Percentiles rank a stretch among this genome's conserved stretches.
Conservation (phyloP, 306 rosid genomes). For the Citrullus colocynthis region DNA sequence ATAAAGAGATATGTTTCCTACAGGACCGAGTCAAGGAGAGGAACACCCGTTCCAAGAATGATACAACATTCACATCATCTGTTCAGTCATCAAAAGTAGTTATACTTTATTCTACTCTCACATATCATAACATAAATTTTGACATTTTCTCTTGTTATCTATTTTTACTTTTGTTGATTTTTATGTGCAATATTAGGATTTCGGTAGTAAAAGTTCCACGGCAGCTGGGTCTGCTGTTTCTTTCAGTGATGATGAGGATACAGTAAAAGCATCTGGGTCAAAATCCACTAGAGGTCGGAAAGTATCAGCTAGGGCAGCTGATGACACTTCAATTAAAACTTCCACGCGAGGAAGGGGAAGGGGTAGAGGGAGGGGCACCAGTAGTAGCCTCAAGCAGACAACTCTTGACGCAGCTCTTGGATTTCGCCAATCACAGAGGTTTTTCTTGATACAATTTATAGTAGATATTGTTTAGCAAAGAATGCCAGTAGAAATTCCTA, state of each 20-base stretch:
- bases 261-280: conserved; percentile 34
- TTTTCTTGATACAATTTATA: conserved; percentile 2
- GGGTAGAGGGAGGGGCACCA: conserved; percentile 63
- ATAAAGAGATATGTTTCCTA: neutral
- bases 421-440: conserved; percentile 76
- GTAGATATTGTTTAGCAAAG: neutral
- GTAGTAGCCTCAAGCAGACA: conserved; percentile 63
- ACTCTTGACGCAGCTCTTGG: conserved; percentile 83
- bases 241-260: conserved; percentile 86
- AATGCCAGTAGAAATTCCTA: neutral
- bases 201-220: conserved; percentile 41
- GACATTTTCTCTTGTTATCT: neutral
- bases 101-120: conserved; percentile 12
- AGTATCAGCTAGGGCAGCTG: conserved; percentile 40
- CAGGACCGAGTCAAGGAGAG: conserved; percentile 89
- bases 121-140: neutral
- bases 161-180: neutral
- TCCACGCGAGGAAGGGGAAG: conserved; percentile 66
- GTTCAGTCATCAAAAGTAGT: conserved; percentile 48
- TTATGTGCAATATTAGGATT: conserved; percentile 27
- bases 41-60: conserved; percentile 37
- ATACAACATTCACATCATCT: conserved; percentile 28
- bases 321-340: conserved; percentile 25
- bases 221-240: conserved; percentile 59
- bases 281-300: conserved; percentile 66